These are phyloP conservation scores for Chaetomium olivaceum DNA, from an alignment of 2,329 filamentous ascomycete genomes.

Conservation along the genomic window DNA sequence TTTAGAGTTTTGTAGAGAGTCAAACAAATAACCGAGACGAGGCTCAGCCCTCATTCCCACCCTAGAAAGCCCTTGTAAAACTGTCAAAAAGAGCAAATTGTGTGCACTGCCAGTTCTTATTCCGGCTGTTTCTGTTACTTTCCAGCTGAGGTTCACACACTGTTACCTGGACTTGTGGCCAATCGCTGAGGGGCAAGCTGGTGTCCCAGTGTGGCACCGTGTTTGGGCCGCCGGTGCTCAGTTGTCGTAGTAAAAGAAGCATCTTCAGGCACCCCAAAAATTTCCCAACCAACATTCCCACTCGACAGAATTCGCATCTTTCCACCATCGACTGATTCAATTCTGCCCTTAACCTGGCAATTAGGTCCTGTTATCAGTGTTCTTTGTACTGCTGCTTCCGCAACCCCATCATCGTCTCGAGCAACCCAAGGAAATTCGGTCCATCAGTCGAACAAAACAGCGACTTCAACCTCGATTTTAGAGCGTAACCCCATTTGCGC, in stretches of 20 bases:
- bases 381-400: not conserved
- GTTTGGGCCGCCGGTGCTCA: constrained; percentile 1
- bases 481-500: not conserved
- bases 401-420: constrained; percentile 2
- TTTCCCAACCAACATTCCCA: constrained; percentile 17
- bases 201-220: constrained; percentile 26
- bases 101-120: not conserved
- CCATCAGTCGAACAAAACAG: not conserved
- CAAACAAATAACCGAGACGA: not conserved
- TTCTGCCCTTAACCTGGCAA: constrained; percentile 18
- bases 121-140: constrained; percentile 34
- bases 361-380: constrained; percentile 13
- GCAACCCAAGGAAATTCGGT: not conserved
- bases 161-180: constrained; percentile 17
- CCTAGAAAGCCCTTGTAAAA: not conserved
- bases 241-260: not conserved
- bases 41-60: not conserved
- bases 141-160: constrained; percentile 25
- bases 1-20: not conserved
- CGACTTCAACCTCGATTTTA: not conserved
- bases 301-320: constrained; percentile 16
- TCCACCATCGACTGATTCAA: constrained; percentile 1
- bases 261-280: constrained; percentile 24
- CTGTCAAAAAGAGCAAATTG: not conserved
- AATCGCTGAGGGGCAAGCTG: constrained; percentile 26